Evolutionary conservation across 2,329 filamentous ascomycete species (phyloP).

Genomic region (Hypoxylon sp.): DNA sequence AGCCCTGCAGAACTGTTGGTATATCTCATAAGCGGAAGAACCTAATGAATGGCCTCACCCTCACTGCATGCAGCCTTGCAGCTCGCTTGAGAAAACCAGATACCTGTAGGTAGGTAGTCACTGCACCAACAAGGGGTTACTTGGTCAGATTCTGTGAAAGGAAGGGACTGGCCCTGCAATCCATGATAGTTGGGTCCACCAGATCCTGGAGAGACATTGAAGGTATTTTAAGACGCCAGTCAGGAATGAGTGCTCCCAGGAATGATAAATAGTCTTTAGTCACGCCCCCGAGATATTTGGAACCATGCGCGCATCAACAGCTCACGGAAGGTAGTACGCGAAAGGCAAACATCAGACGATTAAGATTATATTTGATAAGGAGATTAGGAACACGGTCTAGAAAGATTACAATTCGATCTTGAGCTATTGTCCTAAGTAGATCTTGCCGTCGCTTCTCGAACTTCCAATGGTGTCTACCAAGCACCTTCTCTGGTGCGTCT

Average conservation of each 20-base stretch:
- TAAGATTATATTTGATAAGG: conserved; percentile 12
- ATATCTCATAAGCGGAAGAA: background rate
- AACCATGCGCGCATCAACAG: conserved; percentile 7
- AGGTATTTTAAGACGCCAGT: conserved; percentile 16
- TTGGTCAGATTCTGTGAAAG: conserved; percentile 9
- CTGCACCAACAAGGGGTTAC: conserved; percentile 17
- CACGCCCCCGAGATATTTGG: conserved; percentile 6
- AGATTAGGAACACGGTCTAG: background rate
- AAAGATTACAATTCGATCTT: background rate
- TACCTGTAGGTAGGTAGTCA: conserved; percentile 23
- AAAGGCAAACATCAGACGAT: conserved; percentile 17
- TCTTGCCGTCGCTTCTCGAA: background rate
- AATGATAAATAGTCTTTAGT: conserved; percentile 38
- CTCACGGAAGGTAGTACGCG: conserved; percentile 8
- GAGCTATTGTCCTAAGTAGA: background rate
- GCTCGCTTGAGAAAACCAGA: conserved; percentile 15
- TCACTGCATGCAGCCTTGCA: conserved; percentile 7
- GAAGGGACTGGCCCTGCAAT: conserved; percentile 8
- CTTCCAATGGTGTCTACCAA: conserved; percentile 30
- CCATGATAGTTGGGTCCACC: conserved; percentile 26
- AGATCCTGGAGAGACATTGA: conserved; percentile 33
- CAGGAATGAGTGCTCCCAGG: conserved; percentile 28
- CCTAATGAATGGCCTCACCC: conserved; percentile 11
- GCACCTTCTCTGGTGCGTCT: conserved; percentile 34
- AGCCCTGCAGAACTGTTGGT: background rate